Base-by-base conservation (phyloP, 2,329 filamentous ascomycete genomes). In the Talaromyces marneffei region DNA sequence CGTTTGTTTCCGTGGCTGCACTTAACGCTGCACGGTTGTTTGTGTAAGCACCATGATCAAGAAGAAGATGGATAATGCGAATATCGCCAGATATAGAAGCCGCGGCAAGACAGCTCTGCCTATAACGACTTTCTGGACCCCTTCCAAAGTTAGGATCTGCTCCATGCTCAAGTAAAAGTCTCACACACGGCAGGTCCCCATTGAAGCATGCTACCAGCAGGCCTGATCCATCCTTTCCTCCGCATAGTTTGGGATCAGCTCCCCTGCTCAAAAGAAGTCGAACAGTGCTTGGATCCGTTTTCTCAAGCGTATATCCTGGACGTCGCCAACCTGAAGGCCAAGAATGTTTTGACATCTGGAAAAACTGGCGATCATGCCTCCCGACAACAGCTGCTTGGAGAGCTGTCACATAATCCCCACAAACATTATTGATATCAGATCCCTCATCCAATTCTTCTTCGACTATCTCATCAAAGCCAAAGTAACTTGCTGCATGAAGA, bases 381-480 rank as follows among this genome's bases (percentile, higher is more conserved):
- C 61, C 61, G 14, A 25, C 33, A 33, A 60, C 61, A 33, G 62
- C 62, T 12, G 62, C 57, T 42, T 57, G 48, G 12, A 64, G 23
- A 14, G 62, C 62, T 48, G 54, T 64, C 8, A 50, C 60, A 35
- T 29, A 62, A 16, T 44, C 12, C 1, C 57, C 62, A 23, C 62
- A 25, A 7, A 8, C 23, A 14, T 20, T 42, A 29, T 64, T 62
- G n/a, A 63, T 50, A 20, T 64, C 62, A 33, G 54, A 23, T 35
- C 60, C 62, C 4, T 33, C 27, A 18, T 69, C 65, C 2, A 71
- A 39, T 2, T 71, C 58, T 7, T 55, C 59, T 39, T 67, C 48
- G 14, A 71, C 65, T 12, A 67, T 25, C 27, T 66, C 64, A 35
- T 63, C 61, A 46, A 64, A 40, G 4, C 64, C 68, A 37, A 29